Conservation (phyloP, 345 rosid species). For the Acer saccharum region DNA sequence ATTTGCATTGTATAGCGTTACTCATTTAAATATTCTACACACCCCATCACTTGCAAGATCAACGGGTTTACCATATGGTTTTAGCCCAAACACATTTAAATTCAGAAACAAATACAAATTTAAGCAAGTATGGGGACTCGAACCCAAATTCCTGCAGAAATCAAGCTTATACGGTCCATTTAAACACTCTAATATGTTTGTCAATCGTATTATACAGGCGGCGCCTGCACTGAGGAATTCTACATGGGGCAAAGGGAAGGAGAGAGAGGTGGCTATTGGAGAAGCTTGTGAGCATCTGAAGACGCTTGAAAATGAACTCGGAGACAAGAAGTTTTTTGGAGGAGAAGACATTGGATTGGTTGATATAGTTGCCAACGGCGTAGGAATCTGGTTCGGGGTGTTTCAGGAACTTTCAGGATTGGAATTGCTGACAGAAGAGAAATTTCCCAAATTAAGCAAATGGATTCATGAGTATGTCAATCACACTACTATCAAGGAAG, state of each 20-base stretch:
- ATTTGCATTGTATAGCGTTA: no score
- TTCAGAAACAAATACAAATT: no score
- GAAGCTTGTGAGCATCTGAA: constrained; percentile 45
- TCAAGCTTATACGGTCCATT: no score
- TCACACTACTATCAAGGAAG: constrained; percentile 34
- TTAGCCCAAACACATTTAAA: no score
- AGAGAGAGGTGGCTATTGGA: constrained; percentile 34
- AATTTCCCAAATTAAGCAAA: constrained; percentile 39
- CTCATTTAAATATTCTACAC: no score
- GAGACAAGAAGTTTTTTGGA: constrained; percentile 57
- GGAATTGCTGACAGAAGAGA: constrained; percentile 45
- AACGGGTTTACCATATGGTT: no score
- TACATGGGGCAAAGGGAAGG: constrained; percentile 29
- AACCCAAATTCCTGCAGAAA: no score
- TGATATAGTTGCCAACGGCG: constrained; percentile 50
- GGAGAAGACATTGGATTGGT: constrained; percentile 61
- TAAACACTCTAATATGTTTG: no score
- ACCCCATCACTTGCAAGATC: no score
- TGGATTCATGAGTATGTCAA: constrained; percentile 43
- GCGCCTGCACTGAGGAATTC: constrained; percentile 34
- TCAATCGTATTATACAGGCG: constrained; percentile 27
- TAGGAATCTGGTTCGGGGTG: constrained; percentile 44
- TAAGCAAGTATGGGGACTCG: no score
- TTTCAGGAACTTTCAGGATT: constrained; percentile 43
- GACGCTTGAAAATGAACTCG: constrained; percentile 55